Evolutionary conservation across 106 monocot genomes (phyloP).

Genomic region (Acorus gramineus): DNA sequence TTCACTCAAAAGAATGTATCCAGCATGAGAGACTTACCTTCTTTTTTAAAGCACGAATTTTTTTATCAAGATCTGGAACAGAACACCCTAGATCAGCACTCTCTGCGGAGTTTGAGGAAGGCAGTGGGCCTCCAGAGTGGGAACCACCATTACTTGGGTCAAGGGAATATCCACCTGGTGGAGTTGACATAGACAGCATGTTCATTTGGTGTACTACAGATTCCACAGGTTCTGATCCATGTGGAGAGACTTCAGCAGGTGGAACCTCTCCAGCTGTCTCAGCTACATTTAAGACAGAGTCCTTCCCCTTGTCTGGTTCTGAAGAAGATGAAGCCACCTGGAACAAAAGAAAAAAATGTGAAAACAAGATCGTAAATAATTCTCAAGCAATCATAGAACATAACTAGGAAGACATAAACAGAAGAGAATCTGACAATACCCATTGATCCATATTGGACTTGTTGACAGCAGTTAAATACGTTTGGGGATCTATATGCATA

Average conservation of each 20-base stretch:
- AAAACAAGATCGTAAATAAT: no score
- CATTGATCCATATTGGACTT: no score
- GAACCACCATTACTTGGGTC: no score
- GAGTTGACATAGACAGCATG: conserved; percentile 40
- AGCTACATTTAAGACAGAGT: conserved; percentile 18
- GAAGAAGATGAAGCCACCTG: no score
- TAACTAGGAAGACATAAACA: no score
- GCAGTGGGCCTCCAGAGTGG: not conserved
- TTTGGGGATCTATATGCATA: no score
- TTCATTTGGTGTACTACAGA: conserved; percentile 45
- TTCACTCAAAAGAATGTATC: no score
- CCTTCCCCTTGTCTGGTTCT: conserved; percentile 27
- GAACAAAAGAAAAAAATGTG: no score
- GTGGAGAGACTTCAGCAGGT: not conserved
- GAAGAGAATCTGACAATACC: no score
- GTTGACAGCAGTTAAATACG: no score
- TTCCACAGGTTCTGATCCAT: conserved; percentile 33
- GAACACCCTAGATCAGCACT: conserved; percentile 19
- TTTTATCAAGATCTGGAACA: conserved; percentile 66
- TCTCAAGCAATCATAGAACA: no score
- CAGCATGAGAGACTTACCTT: conserved; percentile 41
- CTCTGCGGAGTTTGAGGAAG: conserved; percentile 20
- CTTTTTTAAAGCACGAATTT: conserved; percentile 84
- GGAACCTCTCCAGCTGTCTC: conserved; percentile 11
- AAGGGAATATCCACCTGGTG: not conserved